Evolutionary conservation across 768 basidiomycete genomes (phyloP), one percentile per base, ranked within the genome.

Genomic region (Lentinus tigrinus): DNA sequence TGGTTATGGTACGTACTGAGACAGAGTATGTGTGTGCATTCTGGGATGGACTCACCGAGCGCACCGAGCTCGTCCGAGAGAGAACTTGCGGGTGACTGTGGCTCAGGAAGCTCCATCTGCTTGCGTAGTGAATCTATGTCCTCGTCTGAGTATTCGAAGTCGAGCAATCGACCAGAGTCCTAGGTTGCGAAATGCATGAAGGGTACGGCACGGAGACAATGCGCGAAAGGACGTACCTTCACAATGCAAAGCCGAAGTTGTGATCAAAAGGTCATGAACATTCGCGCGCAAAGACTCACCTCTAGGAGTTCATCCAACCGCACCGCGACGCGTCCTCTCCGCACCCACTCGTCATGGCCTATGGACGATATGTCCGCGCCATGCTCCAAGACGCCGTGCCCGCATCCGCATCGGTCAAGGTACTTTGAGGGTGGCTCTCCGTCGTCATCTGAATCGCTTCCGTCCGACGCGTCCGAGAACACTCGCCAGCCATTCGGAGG

Each of bases 291-390:
- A 31, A 27, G 3, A 60, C 85, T 62, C 62, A 91, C 93, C 81
- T 93, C 82, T 47, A 95, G 74, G 54, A 90, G 69, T 70, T 93
- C 91, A 67, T 95, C 94, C 52, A 95, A 79, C 56, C 89, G 82
- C 51, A 87, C 82, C 3, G 91, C 93, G 11, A 91, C 83, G 56
- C 85, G 85, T 42, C 80, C 83, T 70, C 90, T 80, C 39, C 94
- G 81, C n/a, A 75, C 71, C 70, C 88, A 87, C 72, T 93, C 88
- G 47, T 81, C 78, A 49, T 75, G 77, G 57, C 83, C 85, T 31
- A 89, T 70, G 48, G 73, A 72, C 11, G 73, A 66, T 62, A 82
- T 78, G 65, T 87, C 79, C 28, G 89, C 87, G n/a, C 87, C 85
- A 64, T 92, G 90, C 24, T 83, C 78, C 38, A 69, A 71, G 27